Conservation (phyloP, 2,329 filamentous ascomycete species). For the Stromatinia cepivora region DNA sequence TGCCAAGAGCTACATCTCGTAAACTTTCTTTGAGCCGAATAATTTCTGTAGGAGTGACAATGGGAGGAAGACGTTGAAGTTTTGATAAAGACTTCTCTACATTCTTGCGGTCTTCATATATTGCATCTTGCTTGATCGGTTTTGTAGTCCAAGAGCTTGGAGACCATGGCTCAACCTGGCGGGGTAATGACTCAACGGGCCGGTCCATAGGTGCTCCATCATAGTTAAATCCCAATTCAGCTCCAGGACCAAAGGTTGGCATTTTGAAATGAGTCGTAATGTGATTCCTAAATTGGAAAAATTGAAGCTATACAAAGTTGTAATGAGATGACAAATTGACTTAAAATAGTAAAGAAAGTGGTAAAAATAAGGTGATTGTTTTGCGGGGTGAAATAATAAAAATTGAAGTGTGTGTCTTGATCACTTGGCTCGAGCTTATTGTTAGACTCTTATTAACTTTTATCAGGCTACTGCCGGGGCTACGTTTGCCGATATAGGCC, state of each 20-base stretch:
- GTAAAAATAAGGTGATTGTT: constrained; percentile 1
- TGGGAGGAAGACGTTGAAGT: constrained; percentile 69
- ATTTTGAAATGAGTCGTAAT: background rate
- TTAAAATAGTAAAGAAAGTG: background rate
- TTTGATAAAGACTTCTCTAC: constrained; percentile 62
- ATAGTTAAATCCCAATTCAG: background rate
- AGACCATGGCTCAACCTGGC: constrained; percentile 47
- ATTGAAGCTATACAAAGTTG: background rate
- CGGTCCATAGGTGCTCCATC: constrained; percentile 3
- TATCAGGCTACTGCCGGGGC: constrained; percentile 1
- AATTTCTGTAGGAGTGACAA: constrained; percentile 81
- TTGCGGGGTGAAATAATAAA: constrained; percentile 1
- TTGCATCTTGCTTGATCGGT: constrained; percentile 74
- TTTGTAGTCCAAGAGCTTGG: constrained; percentile 73
- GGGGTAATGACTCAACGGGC: constrained; percentile 3
- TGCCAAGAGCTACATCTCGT: constrained; percentile 82
- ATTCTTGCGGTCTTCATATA: constrained; percentile 63
- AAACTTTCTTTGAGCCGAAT: constrained; percentile 74
- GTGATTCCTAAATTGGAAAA: background rate
- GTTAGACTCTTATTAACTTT: background rate
- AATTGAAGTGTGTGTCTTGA: background rate
- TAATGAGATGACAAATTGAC: background rate
- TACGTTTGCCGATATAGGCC: constrained; percentile 1
- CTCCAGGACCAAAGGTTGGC: constrained; percentile 3
- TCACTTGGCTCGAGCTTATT: background rate